Conservation (phyloP, 1,139 yeast species). For the Kodamaea derodonti region DNA sequence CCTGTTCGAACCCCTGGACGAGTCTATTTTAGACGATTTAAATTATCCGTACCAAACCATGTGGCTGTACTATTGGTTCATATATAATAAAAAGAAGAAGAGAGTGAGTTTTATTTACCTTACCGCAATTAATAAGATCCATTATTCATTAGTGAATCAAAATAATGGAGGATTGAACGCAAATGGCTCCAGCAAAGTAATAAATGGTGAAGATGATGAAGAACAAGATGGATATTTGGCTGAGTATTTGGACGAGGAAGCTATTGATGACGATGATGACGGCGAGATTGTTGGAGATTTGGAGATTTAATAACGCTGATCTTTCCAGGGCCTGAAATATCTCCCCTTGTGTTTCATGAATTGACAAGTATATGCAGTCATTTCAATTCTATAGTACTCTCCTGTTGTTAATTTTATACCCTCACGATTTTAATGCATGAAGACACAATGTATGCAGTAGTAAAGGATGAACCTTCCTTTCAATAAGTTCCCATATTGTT, state of each 20-base stretch:
- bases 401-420: too few relatives aligned
- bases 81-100: slow-evolving; percentile 85
- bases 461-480: too few relatives aligned
- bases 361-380: too few relatives aligned
- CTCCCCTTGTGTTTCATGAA: neutral
- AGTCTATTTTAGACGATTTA: slow-evolving; percentile 65
- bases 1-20: slow-evolving; percentile 75
- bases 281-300: slow-evolving; percentile 28
- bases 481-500: too few relatives aligned
- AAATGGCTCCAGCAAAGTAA: slow-evolving; percentile 16
- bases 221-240: slow-evolving; percentile 19
- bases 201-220: slow-evolving; percentile 18
- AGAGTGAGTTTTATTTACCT: slow-evolving; percentile 81
- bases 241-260: slow-evolving; percentile 28
- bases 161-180: slow-evolving; percentile 14
- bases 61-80: slow-evolving; percentile 93
- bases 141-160: slow-evolving; percentile 32
- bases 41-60: slow-evolving; percentile 68
- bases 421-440: too few relatives aligned
- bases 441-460: too few relatives aligned
- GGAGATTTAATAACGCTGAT: slow-evolving; percentile 20
- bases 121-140: slow-evolving; percentile 42
- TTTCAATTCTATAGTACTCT: too few relatives aligned
- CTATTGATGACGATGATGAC: slow-evolving; percentile 26
- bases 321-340: neutral